These are phyloP conservation scores for Penicillium goetzii DNA, from an alignment of 495 filamentous ascomycete species.

Conservation along the genomic window DNA sequence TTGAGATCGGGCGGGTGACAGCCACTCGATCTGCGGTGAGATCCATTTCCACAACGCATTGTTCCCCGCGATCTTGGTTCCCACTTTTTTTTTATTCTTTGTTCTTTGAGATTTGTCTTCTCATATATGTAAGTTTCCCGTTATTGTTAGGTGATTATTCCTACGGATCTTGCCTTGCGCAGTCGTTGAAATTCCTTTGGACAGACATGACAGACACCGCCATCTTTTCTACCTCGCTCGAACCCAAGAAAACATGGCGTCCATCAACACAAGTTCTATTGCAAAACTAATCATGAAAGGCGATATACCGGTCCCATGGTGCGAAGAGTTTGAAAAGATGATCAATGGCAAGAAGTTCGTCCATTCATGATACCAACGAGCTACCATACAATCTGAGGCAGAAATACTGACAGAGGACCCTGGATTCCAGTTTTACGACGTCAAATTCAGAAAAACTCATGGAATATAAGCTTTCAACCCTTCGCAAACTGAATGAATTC, in stretches of 20 bases:
- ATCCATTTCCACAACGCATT: neutral
- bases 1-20: neutral
- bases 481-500: slow-evolving; percentile 6
- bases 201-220: neutral
- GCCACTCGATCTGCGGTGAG: neutral
- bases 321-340: slow-evolving; percentile 7
- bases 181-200: neutral
- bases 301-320: neutral
- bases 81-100: neutral
- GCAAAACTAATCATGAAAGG: neutral
- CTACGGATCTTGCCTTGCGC: neutral
- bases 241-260: neutral
- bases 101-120: neutral
- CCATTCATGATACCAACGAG: neutral
- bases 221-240: neutral
- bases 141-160: neutral
- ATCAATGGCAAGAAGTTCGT: slow-evolving; percentile 8
- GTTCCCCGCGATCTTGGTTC: neutral
- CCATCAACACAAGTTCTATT: neutral
- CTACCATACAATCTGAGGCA: too few relatives aligned
- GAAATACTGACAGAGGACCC: neutral
- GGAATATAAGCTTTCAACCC: slow-evolving; percentile 7
- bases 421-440: slow-evolving; percentile 11
- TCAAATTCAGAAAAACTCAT: slow-evolving; percentile 12
- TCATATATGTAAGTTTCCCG: neutral